Evolutionary conservation across 2,329 filamentous ascomycete genomes (phyloP), one percentile per base, ranked within the genome.

Genomic region (Microdochium paspali): DNA sequence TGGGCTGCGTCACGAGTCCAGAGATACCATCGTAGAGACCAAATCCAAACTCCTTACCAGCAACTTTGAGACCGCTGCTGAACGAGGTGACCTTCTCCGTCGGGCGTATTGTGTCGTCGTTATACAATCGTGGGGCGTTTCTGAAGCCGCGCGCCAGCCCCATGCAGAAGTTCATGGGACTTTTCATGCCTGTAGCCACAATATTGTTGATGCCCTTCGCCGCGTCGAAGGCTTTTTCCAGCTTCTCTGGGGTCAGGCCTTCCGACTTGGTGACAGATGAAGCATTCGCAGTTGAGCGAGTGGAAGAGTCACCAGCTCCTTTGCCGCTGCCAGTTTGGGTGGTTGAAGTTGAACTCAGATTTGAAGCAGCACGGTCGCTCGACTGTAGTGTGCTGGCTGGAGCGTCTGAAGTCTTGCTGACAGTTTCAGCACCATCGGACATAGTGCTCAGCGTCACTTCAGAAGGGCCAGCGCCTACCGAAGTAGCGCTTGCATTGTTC

Each of bases 121-220:
- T 86, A 60, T 95, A 95, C 1, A 95, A 70, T 54, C 80, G 84
- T 0, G 90, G 90, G 5, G 87, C 84, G 56, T 95, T 95, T 60
- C 91, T 85, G 61, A 95, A 94, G 0, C 90, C 90, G 62, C 85
- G 86, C 0, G 90, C 85, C 31, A 95, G 67, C 1, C 86, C 86
- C 39, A 95, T 67, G 35, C 87, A 87, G 53, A 95, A 85, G 61
- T 95, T 88, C 74, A 93, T 84, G 0, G 90, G 90, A 2, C 84
- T 84, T 56, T 86, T 87, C 50, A 91, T 72, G 4, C 86, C 80
- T n/a, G 85, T 82, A 10, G 77, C 76, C 4, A 90, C 79, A 44
- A 93, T 84, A n/a, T 82, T 79, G 21, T 40, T 40, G 35, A 40
- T 40, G 6, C 35, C 35, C 35, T 40, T 54, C 15, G 55, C 55